These are phyloP conservation scores for Vitis hybrid DNA, from an alignment of 177 flowering plant genomes.

Conservation along the genomic window DNA sequence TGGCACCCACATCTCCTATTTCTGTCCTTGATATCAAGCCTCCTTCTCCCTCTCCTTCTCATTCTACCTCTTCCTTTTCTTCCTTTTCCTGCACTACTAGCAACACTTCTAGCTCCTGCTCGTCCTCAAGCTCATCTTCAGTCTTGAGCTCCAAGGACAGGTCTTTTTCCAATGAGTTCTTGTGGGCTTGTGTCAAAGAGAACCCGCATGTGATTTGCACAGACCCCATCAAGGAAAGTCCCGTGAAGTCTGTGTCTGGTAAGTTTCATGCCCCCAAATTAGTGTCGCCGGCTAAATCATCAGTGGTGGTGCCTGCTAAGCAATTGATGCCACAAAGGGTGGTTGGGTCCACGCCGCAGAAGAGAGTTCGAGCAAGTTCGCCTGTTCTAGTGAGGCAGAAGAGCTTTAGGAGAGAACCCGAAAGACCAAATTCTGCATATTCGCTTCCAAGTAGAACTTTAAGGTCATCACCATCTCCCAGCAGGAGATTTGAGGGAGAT, in stretches of 20 bases:
- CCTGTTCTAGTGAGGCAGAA: slow-evolving; percentile 49
- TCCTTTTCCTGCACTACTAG: slow-evolving; percentile 25
- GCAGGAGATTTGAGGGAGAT: slow-evolving; percentile 39
- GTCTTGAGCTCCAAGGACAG: slow-evolving; percentile 27
- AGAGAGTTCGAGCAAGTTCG: slow-evolving; percentile 43
- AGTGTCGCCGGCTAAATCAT: slow-evolving; percentile 3
- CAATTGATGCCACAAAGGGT: slow-evolving; percentile 8
- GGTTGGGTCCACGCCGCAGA: slow-evolving; percentile 21
- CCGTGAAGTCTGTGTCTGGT: not conserved
- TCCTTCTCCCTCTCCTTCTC: slow-evolving; percentile 13
- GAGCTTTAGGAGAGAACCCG: slow-evolving; percentile 45
- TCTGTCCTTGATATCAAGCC: slow-evolving; percentile 15
- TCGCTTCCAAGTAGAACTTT: slow-evolving; percentile 20
- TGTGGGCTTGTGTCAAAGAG: slow-evolving; percentile 51
- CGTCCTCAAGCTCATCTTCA: slow-evolving; percentile 23
- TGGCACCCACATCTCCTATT: slow-evolving; percentile 23
- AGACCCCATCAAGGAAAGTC: slow-evolving; percentile 18
- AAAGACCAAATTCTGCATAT: not conserved
- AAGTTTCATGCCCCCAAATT: slow-evolving; percentile 9
- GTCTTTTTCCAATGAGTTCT: slow-evolving; percentile 65
- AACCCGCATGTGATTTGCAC: slow-evolving; percentile 49
- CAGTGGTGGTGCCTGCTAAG: not conserved
- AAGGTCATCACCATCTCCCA: slow-evolving; percentile 51
- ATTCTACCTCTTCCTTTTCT: slow-evolving; percentile 32
- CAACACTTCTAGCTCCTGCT: slow-evolving; percentile 22